Base-by-base conservation (phyloP, 495 filamentous ascomycete genomes). In the Pyrenula aspistea region DNA sequence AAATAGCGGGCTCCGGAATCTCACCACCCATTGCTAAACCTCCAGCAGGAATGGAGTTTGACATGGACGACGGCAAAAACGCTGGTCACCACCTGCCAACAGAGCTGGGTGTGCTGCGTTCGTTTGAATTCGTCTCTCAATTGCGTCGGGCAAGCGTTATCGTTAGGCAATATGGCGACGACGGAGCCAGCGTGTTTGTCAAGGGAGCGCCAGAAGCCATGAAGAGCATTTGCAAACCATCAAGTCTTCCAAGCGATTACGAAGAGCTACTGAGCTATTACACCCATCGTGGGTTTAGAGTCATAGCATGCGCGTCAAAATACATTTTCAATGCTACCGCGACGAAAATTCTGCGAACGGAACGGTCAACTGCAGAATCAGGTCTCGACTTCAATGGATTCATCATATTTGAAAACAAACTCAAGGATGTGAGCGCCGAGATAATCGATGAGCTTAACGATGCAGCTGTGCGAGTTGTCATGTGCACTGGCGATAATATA, bases 401-500 rank as follows among this genome's bases (percentile, higher is more conserved):
- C 67, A 97, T 97, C 62, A 84, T 99, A 25, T 99, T 99, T 65
- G 92, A 99, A 68, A 99, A 99, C 64, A 99, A 97, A 71, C 68
- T 99, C 59, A 99, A 99, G 68, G 81, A 85, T 20, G 86, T 78
- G 31, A 96, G 91, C 2, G 73, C 85, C 2, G 73, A 74, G 2
- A 84, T 94, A 24, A 83, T 99, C 50, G 73, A 85, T 42, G 89
- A 96, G 67, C 80, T 99, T n/a, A 80, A 80, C 12, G 72, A 84
- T 51, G 92, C 94, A 11, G 85, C 85, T 23, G 96, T 99, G 60
- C 84, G 89, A 23, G 87, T 85, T 31, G 82, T 96, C 55, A 99
- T 99, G 94, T 95, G 93, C 60, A 99, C 94, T 0, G 94, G 94
- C 53, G 94, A 99, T 72, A 99, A 99, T 58, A 97, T 99, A 57